These are phyloP conservation scores for Coniosporium tulheliwenetii DNA, from an alignment of 2,329 filamentous ascomycete species.

Conservation along the genomic window DNA sequence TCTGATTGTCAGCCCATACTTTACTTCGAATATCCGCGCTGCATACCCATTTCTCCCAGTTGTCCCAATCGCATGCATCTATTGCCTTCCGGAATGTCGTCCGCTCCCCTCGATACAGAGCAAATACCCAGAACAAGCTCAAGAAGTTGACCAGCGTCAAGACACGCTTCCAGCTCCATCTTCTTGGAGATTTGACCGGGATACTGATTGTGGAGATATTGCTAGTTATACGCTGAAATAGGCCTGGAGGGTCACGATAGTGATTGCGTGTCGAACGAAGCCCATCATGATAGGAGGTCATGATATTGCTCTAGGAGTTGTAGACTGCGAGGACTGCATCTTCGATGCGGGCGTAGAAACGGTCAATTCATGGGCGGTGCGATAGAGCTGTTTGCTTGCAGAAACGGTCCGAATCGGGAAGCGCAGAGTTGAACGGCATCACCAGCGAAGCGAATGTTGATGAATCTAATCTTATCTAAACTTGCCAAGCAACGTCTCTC, in stretches of 20 bases:
- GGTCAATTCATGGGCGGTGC: too few relatives aligned
- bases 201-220: neutral
- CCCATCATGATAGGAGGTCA: neutral
- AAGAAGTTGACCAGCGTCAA: conserved; percentile 44
- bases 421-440: too few relatives aligned
- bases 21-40: neutral
- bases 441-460: too few relatives aligned
- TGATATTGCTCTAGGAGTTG: neutral
- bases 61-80: conserved; percentile 60
- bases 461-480: too few relatives aligned
- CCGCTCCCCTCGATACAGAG: conserved; percentile 74
- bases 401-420: too few relatives aligned
- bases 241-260: neutral
- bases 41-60: conserved; percentile 85
- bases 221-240: neutral
- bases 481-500: too few relatives aligned
- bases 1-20: conserved; percentile 2
- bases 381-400: too few relatives aligned
- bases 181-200: neutral
- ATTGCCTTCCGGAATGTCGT: conserved; percentile 60
- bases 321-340: too few relatives aligned
- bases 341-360: too few relatives aligned
- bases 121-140: conserved; percentile 57
- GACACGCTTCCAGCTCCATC: conserved; percentile 1
- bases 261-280: neutral